phyloP scores from a whole-genome alignment of 192 early-diverging fungal species.

The Mycoemilia scoparia region DNA sequence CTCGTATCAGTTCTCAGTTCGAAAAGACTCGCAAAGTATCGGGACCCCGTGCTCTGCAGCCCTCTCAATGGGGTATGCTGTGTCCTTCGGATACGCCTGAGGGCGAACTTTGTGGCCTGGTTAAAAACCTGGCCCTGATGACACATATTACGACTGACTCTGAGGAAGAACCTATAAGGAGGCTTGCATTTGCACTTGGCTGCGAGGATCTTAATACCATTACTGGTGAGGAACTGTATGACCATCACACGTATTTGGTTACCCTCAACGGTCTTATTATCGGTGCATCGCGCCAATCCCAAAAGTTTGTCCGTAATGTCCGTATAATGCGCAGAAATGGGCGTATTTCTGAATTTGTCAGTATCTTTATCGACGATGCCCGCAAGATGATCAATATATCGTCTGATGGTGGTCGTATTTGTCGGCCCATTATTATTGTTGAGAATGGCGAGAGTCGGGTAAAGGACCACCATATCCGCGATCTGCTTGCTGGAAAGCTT shows the following conservation, averaged over 20 bases:
- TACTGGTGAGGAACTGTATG: conserved; percentile 75
- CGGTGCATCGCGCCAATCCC: conserved; percentile 66
- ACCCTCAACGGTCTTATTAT: conserved; percentile 88
- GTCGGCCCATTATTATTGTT: conserved; percentile 89
- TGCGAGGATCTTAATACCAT: conserved; percentile 82
- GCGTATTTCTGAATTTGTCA: conserved; percentile 77
- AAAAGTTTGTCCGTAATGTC: conserved; percentile 73
- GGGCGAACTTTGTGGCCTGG: conserved; percentile 93
- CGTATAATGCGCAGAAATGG: conserved; percentile 71
- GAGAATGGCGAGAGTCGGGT: conserved; percentile 56
- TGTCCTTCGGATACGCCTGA: conserved; percentile 96
- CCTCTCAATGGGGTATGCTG: conserved; percentile 94
- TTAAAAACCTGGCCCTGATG: conserved; percentile 96
- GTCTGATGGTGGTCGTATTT: conserved; percentile 89
- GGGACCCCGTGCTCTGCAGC: conserved; percentile 88
- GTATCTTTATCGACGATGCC: conserved; percentile 68
- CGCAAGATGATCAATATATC: conserved; percentile 77
- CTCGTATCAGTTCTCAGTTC: conserved; percentile 88
- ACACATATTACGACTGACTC: conserved; percentile 94
- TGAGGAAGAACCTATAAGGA: conserved; percentile 60
- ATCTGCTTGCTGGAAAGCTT: conserved; percentile 32
- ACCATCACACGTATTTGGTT: conserved; percentile 59
- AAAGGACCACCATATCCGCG: conserved; percentile 40
- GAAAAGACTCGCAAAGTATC: conserved; percentile 97
- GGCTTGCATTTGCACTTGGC: conserved; percentile 70